Conservation (phyloP, 345 rosid species). For the Citrus hindsii region DNA sequence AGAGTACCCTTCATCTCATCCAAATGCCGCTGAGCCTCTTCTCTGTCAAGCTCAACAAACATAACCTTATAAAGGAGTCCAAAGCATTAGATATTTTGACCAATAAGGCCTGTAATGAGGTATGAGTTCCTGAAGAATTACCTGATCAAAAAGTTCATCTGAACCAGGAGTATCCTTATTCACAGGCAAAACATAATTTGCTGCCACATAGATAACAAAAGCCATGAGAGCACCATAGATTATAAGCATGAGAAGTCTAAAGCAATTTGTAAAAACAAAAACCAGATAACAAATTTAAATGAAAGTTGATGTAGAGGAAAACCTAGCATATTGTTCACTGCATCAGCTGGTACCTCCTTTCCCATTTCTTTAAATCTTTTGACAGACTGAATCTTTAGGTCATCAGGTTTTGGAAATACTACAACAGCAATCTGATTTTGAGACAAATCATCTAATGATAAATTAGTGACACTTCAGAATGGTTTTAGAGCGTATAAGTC, state of each 20-base stretch:
- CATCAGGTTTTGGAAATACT: slow-evolving; percentile 30
- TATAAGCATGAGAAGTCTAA: neutral
- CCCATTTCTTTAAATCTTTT: slow-evolving; percentile 37
- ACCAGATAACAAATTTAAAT: neutral
- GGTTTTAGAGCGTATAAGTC: neutral
- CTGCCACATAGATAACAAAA: slow-evolving; percentile 12
- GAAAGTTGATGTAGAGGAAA: neutral
- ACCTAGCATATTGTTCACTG: slow-evolving; percentile 30
- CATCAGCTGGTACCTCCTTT: slow-evolving; percentile 30
- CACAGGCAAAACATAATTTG: slow-evolving; percentile 24
- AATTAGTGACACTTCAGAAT: neutral
- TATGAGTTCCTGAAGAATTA: neutral
- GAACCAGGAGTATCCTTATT: slow-evolving; percentile 23
- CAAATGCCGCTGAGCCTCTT: slow-evolving; percentile 22
- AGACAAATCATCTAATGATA: neutral
- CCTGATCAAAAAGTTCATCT: slow-evolving; percentile 30
- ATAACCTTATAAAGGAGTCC: slow-evolving; percentile 20
- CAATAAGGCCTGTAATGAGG: neutral
- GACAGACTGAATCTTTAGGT: slow-evolving; percentile 15
- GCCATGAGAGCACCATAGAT: neutral
- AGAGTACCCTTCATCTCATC: slow-evolving; percentile 26
- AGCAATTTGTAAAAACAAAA: neutral
- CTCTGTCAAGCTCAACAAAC: slow-evolving; percentile 23
- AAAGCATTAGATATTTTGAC: slow-evolving; percentile 4
- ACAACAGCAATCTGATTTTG: slow-evolving; percentile 29